Base-by-base conservation (phyloP, 176 grass and related monocot genomes). In the Carex scoparia region DNA sequence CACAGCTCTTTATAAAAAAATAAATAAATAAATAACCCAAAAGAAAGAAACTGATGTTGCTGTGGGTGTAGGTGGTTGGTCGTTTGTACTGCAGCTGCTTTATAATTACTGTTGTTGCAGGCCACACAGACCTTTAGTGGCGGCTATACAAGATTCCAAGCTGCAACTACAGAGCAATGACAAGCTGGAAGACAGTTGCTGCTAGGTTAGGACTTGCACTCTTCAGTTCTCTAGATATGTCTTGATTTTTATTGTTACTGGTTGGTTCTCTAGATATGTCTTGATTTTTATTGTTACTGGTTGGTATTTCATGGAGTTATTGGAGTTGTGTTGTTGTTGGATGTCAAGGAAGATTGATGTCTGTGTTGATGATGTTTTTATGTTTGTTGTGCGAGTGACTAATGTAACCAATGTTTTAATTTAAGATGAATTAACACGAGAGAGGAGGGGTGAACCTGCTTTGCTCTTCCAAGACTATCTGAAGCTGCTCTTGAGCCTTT, bases 401-500 rank as follows among this genome's bases (percentile, higher is more conserved):
- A 35, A 18, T 15, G 13, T 38, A 69, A 38, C 16, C 35, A 14
- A 69, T 40, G 35, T 69, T 69, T 65, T 49, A 49, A 30, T 49
- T 72, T 73, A 19, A 73, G 48, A 73, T 74, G 38, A 6, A 74
- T 74, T 49, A 40, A 51, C 69, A 51, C 18, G n/a, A 74, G 15
- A 12, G 38, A 19, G 42, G 37, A 15, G 61, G 48, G 67, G 32
- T 27, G 12, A 56, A 98, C 95, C 95, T 98, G 95, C 88, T 98
- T 69, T 93, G 89, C 86, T 95, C 93, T 90, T 98, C 93, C 81
- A 98, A 40, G 35, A 95, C 95, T 82, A 93, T 90, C 87, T 98
- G 95, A 88, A 98, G 72, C 83, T 98, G 95, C 71, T 98, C 95
- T 70, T 98, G 95, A 86, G 95, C 95, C 83, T 85, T 93, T 70